Evolutionary conservation across 1,284 basidiomycete species (phyloP), one percentile per base, ranked within the genome.

Genomic region (Coriolopsis trogii): DNA sequence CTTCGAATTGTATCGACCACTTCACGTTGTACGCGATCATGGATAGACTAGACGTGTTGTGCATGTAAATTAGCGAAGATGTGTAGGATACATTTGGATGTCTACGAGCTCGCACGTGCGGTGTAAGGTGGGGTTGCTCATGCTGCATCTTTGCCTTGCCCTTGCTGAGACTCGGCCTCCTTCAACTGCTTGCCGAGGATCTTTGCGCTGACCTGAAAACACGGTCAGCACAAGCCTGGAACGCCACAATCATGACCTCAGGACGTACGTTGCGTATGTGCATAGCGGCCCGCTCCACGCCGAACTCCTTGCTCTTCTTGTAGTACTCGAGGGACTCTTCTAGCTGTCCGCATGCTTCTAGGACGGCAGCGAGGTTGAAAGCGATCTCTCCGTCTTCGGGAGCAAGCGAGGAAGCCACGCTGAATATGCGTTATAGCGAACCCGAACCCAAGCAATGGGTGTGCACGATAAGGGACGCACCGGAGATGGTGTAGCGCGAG

Each of bases 331-430:
- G 76, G 31, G 92, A 87, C 68, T 91, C 89, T 65, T 93, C 91
- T 24, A 95, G 76, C 49, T 79, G 41, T 84, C 63, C 62, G 89
- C 92, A 85, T 46, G 93, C 92, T 82, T 95, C 92, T 49, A 95
- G 78, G 61, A 95, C 91, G 21, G 91, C 92, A 24, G 90, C 95
- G 47, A 95, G 81, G 74, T 95, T 97, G 79, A 95, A 97, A 26
- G 92, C 89, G 67, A 96, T 94, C 72, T 98, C 95, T 63, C 93
- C 86, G 75, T 97, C 95, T 66, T 95, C 89, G 30, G 95, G 95
- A 39, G 90, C 82, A 57, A 97, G 82, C 29, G 87, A 85, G 30
- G 89, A 81, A 23, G 95, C 94, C 62, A 91, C 87, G 58, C 94
- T 96, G 70, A 6, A 13, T 33, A 12, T 4, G 28, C 13, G 43